A percentile compares a stretch with the other conserved stretches of the same genome.
Conservation (phyloP, 352 stramenopile genomes). For the Phytophthora podocarpi region DNA sequence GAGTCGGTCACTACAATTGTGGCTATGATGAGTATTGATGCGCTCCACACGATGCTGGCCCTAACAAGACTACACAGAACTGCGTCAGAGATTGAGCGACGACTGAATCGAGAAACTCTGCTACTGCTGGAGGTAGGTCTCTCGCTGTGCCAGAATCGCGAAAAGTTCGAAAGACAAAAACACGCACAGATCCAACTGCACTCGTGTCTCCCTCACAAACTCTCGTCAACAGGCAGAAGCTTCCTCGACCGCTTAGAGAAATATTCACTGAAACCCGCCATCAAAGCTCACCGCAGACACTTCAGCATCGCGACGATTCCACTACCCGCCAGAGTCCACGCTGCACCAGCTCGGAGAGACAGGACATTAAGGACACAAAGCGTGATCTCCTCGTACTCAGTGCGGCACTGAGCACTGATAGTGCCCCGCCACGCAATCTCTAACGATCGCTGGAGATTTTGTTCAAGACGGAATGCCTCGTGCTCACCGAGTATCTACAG, state of each 20-base stretch:
- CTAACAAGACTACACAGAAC: conserved; percentile 1
- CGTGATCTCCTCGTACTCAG: not conserved
- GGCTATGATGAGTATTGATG: conserved; percentile 2
- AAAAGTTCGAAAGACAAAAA: conserved; percentile 17
- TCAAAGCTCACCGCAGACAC: conserved; percentile 13
- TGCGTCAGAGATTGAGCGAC: not conserved
- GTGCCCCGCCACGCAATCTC: conserved; percentile 5
- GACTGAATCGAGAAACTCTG: not conserved
- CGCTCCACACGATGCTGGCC: not conserved
- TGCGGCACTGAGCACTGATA: too few relatives aligned
- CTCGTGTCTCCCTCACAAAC: conserved; percentile 19
- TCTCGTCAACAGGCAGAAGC: conserved; percentile 6
- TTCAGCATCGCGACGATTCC: too few relatives aligned
- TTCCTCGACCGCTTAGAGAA: conserved; percentile 16
- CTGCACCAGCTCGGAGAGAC: not conserved
- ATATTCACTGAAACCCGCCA: conserved; percentile 4
- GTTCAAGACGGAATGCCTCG: conserved; percentile 43
- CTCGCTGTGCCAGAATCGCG: conserved; percentile 13
- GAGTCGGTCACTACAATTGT: conserved; percentile 33
- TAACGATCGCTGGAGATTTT: conserved; percentile 17
- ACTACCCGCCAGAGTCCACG: too few relatives aligned
- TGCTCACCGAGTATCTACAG: conserved; percentile 45
- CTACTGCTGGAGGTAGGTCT: conserved; percentile 3
- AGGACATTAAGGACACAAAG: not conserved
- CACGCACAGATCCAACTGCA: conserved; percentile 16